A percentile compares a stretch with the other conserved stretches of the same genome.
Conservation (phyloP, 2,329 filamentous ascomycete species). For the Fusarium bactridioides region DNA sequence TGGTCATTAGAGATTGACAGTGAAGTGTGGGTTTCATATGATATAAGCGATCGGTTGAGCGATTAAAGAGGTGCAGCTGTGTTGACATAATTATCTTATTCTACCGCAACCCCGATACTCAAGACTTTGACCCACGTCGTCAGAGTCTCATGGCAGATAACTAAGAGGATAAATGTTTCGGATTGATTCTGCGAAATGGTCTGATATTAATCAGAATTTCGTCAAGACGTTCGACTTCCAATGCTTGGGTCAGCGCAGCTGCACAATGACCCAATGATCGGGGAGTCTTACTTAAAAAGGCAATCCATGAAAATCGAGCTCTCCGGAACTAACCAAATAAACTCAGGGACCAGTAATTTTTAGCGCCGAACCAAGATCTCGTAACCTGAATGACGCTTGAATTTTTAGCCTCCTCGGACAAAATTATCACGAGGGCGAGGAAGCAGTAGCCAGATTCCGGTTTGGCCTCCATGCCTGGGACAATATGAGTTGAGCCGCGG, state of each 20-base stretch:
- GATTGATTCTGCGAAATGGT: neutral
- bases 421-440: conserved; percentile 26
- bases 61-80: neutral
- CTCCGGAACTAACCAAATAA: conserved; percentile 25
- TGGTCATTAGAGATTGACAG: too few species aligned
- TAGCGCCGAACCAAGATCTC: neutral
- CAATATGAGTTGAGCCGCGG: neutral
- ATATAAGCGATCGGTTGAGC: neutral
- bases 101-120: neutral
- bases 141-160: neutral
- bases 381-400: neutral
- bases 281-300: conserved; percentile 11
- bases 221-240: neutral
- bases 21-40: neutral
- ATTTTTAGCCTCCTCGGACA: conserved; percentile 12
- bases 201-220: neutral
- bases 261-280: conserved; percentile 13
- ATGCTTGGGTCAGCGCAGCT: neutral
- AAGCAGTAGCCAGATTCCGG: neutral
- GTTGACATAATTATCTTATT: too few species aligned
- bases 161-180: neutral
- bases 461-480: neutral
- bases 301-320: neutral
- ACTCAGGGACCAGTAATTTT: neutral
- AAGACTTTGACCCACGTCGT: too few species aligned